Evolutionary conservation across 2,329 filamentous ascomycete genomes (phyloP), one percentile per base, ranked within the genome.

Genomic region (Hymenotorrendiella dingleyae): DNA sequence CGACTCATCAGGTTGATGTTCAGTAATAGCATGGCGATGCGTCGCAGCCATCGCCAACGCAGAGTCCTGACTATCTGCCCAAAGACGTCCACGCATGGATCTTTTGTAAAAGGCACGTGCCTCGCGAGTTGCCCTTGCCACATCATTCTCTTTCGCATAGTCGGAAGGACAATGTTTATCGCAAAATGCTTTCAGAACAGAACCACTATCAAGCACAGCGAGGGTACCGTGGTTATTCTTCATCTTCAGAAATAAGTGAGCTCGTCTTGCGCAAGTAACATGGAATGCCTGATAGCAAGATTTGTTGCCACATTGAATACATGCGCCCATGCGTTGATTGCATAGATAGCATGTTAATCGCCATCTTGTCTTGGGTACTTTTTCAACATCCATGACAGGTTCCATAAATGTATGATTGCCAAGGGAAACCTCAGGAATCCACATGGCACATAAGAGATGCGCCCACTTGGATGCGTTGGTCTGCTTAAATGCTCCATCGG

Each of bases 351-450:
- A 98, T 29, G 78, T 82, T 59, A 96, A 70, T 63, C 86, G 94
- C 93, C 93, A 98, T 49, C 93, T 78, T 48, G 83, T 90, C 62
- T 89, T 93, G 1, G 93, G 93, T 3, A 98, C 91, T 64, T 96
- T 96, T 62, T 98, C 93, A 26, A 98, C 87, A 55, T 97, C 93
- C 72, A 93, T 94, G 38, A 98, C 89, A 0, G 93, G 93, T 60
- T 98, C 93, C 87, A 97, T 96, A 62, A 97, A 93, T 6, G 90
- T 95, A 48, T 88, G 85, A 59, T 98, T 98, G 11, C 90, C 93
- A 37, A 98, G 78, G 4, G 87, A 91, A 6, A 97, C 88, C 66
- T 98, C 93, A 0, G 93, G 93, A 56, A 98, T 96, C 93, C 93
- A 98, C 70, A 97, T 93, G 23, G 93, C 88, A 61, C 93, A 98